Evolutionary conservation across 768 basidiomycete genomes (phyloP).

Genomic region (Agrocybe praecox): DNA sequence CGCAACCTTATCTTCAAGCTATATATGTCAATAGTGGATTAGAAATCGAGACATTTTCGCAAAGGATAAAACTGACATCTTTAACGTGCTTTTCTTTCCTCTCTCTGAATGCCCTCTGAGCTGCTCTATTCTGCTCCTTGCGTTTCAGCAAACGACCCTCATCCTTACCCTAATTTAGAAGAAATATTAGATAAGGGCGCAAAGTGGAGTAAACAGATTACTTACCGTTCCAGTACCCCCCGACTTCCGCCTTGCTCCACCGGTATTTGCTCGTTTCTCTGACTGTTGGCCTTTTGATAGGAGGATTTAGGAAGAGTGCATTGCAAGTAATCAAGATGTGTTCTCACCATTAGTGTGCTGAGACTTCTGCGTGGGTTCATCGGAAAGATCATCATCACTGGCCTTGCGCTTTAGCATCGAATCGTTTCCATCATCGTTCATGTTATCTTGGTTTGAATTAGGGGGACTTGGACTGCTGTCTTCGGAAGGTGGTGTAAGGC

Average conservation of each 20-base stretch:
- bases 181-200: not conserved
- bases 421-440: conserved; percentile 45
- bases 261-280: conserved; percentile 1
- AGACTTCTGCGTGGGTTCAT: conserved; percentile 68
- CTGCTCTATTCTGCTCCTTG: conserved; percentile 97
- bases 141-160: conserved; percentile 80
- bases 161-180: conserved; percentile 49
- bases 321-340: not conserved
- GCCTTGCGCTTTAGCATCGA: conserved; percentile 77
- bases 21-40: conserved; percentile 8
- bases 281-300: conserved; percentile 23
- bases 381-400: conserved; percentile 60
- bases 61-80: conserved; percentile 63
- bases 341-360: conserved; percentile 58
- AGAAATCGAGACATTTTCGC: conserved; percentile 1
- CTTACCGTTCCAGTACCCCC: conserved; percentile 30
- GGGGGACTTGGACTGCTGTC: conserved; percentile 83
- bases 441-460: conserved; percentile 40
- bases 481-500: conserved; percentile 65
- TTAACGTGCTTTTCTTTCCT: conserved; percentile 97
- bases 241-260: conserved; percentile 34
- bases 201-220: not conserved
- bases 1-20: conserved; percentile 93
- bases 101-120: conserved; percentile 96
- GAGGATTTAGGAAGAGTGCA: not conserved